Percentiles rank a stretch among this genome's conserved stretches.
Conservation (phyloP, 2,329 filamentous ascomycete species). For the Triangularia setosa region DNA sequence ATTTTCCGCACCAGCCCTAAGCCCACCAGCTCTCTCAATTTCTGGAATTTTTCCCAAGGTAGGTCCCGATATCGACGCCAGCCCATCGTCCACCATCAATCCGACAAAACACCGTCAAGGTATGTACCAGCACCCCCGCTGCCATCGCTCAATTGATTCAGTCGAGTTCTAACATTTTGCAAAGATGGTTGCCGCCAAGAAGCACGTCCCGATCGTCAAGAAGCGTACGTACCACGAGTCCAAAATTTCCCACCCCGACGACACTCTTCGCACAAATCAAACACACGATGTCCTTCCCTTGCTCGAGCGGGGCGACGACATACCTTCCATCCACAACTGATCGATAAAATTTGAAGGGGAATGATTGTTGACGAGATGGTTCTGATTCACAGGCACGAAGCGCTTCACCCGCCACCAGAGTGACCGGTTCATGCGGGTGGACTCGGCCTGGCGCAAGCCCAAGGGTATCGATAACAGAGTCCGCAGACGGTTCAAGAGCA, state of each 20-base stretch:
- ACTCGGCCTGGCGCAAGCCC: constrained; percentile 93
- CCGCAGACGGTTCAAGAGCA: constrained; percentile 94
- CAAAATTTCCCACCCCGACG: constrained; percentile 4
- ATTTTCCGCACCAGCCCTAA: constrained; percentile 29
- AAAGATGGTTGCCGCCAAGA: constrained; percentile 97
- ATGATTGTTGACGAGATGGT: constrained; percentile 36
- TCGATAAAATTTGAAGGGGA: constrained; percentile 7
- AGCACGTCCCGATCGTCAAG: constrained; percentile 99
- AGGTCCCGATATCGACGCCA: constrained; percentile 26
- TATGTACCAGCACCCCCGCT: constrained; percentile 14
- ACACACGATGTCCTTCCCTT: background rate
- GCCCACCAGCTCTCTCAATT: constrained; percentile 25
- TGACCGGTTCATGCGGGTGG: constrained; percentile 93
- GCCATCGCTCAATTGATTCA: constrained; percentile 1
- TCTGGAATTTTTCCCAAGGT: constrained; percentile 27
- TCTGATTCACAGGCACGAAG: constrained; percentile 72
- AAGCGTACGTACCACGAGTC: constrained; percentile 74
- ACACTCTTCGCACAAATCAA: background rate
- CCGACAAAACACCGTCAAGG: constrained; percentile 28
- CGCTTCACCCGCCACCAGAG: constrained; percentile 96
- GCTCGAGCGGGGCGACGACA: background rate
- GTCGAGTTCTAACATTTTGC: constrained; percentile 30
- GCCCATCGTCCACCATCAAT: constrained; percentile 27
- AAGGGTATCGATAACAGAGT: constrained; percentile 99
- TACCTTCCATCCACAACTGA: background rate